Conservation (phyloP, 176 grass and related monocot genomes). For the Metroxylon sagu region DNA sequence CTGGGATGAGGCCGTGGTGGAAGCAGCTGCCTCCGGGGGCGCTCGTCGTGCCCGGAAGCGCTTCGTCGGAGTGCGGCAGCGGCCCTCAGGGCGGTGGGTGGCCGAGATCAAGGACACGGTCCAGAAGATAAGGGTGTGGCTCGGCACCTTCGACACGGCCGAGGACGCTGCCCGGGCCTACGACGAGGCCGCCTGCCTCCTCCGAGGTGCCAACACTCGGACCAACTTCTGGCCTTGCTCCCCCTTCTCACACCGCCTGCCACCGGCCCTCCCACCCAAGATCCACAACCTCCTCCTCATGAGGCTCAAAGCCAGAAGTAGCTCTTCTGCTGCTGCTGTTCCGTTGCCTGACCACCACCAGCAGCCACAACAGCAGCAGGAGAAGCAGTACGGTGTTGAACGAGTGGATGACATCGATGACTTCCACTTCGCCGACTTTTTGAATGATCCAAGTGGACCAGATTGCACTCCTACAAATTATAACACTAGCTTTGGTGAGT, state of each 20-base stretch:
- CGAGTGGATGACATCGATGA: slow-evolving; percentile 6
- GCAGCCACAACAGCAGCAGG: too few relatives aligned
- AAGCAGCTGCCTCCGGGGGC: not conserved
- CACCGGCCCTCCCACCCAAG: slow-evolving; percentile 11
- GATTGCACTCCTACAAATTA: not conserved
- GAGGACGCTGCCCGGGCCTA: slow-evolving; percentile 18
- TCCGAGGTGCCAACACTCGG: slow-evolving; percentile 18
- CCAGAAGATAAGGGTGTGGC: slow-evolving; percentile 21
- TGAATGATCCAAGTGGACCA: slow-evolving; percentile 16
- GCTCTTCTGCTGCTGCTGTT: too few relatives aligned
- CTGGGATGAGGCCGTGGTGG: too few relatives aligned
- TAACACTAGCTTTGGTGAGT: not conserved
- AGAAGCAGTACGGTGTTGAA: too few relatives aligned
- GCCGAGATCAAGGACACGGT: slow-evolving; percentile 24
- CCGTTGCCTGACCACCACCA: too few relatives aligned
- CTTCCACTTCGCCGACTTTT: slow-evolving; percentile 44
- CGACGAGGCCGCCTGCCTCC: slow-evolving; percentile 19
- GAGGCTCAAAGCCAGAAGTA: slow-evolving; percentile 6
- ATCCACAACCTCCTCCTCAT: slow-evolving; percentile 11
- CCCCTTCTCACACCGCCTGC: not conserved
- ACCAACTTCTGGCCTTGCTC: slow-evolving; percentile 22
- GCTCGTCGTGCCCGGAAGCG: slow-evolving; percentile 4
- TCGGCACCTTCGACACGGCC: slow-evolving; percentile 18
- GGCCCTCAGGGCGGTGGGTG: slow-evolving; percentile 17
- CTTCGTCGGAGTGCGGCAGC: slow-evolving; percentile 15